These are phyloP conservation scores for Pholiota adiposa DNA, from an alignment of 1,284 basidiomycete genomes.

Conservation along the genomic window DNA sequence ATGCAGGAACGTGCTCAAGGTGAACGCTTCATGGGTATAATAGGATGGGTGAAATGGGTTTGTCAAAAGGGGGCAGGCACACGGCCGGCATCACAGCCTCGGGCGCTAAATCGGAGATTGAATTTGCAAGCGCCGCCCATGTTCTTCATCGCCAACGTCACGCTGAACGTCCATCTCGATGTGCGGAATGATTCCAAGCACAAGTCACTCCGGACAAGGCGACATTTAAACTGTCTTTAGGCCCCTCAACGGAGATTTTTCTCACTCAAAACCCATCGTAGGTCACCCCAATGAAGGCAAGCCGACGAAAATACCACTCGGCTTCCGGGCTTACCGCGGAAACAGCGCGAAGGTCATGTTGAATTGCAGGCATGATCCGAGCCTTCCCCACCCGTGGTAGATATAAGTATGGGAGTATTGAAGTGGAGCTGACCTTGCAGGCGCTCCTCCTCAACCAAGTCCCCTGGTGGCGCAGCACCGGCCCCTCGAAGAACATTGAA, in stretches of 20 bases:
- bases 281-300: no score
- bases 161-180: background rate
- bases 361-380: background rate
- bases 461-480: no score
- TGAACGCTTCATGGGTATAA: background rate
- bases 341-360: background rate
- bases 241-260: no score
- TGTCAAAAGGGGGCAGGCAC: background rate
- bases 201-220: no score
- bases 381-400: background rate
- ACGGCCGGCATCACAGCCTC: background rate
- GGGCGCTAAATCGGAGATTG: background rate
- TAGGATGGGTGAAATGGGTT: background rate
- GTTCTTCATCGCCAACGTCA: background rate
- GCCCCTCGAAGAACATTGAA: no score
- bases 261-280: no score
- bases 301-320: no score
- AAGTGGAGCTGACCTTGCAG: background rate
- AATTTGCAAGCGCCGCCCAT: background rate
- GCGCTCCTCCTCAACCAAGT: background rate
- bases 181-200: no score
- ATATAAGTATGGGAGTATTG: background rate
- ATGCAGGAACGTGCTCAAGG: background rate
- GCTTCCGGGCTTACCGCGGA: background rate
- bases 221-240: no score